Evolutionary conservation across 2,329 filamentous ascomycete species (phyloP).

Genomic region (Fusarium sp.): DNA sequence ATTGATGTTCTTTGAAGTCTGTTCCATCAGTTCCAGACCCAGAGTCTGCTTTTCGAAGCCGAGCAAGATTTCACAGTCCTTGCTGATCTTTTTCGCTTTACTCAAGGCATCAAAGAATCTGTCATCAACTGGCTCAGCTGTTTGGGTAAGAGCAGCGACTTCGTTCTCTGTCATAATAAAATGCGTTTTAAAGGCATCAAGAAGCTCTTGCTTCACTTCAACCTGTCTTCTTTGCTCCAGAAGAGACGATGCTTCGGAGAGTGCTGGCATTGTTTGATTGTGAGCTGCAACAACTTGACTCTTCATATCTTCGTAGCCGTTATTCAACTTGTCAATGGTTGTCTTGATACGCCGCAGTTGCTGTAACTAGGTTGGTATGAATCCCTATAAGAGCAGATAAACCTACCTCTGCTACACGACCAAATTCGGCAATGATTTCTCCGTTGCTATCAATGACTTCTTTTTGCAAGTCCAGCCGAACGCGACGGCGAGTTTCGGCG

Average conservation of each 20-base stretch:
- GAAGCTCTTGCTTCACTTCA: slow-evolving; percentile 80
- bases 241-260: slow-evolving; percentile 79
- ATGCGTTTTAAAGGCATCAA: slow-evolving; percentile 80
- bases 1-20: slow-evolving; percentile 86
- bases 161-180: slow-evolving; percentile 89
- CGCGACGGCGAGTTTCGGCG: slow-evolving; percentile 77
- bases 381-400: neutral
- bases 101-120: slow-evolving; percentile 80
- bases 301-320: slow-evolving; percentile 82
- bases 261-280: slow-evolving; percentile 74
- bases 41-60: slow-evolving; percentile 90
- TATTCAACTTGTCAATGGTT: slow-evolving; percentile 81
- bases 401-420: slow-evolving; percentile 83
- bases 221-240: slow-evolving; percentile 76
- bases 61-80: slow-evolving; percentile 87
- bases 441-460: slow-evolving; percentile 95
- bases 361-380: slow-evolving; percentile 56
- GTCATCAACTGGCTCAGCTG: slow-evolving; percentile 83
- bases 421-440: slow-evolving; percentile 87
- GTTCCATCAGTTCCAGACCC: slow-evolving; percentile 90
- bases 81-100: slow-evolving; percentile 85
- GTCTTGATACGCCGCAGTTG: slow-evolving; percentile 87
- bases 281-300: slow-evolving; percentile 79
- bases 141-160: slow-evolving; percentile 75
- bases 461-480: slow-evolving; percentile 85